Base-by-base conservation (phyloP, 23 red algal species). In the Gracilaria domingensis region DNA sequence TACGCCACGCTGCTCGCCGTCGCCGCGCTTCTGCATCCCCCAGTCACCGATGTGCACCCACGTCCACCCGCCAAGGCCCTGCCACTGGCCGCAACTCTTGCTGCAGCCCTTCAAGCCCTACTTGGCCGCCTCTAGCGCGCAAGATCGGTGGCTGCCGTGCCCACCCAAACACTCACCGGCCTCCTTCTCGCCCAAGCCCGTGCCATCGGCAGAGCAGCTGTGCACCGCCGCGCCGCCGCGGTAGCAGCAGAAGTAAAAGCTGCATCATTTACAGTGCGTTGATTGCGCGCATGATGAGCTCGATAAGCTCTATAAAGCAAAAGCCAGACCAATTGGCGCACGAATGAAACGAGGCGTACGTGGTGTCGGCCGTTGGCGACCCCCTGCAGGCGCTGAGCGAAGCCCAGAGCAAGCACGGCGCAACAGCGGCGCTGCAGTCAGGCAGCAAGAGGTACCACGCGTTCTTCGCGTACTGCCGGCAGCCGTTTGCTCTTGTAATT, bases 401-500 rank as follows among this genome's bases (percentile, higher is more conserved):
- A 3, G 24, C 69, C 18, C 32, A 45, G 16, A 17, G 50, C n/a
- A n/a, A n/a, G n/a, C n/a, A n/a, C n/a, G n/a, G n/a, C n/a, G n/a
- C n/a, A n/a, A n/a, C n/a, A n/a, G n/a, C n/a, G n/a, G n/a, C n/a
- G 80, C 12, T 29, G 56, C n/a, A 35, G 21, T 32, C 30, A 0
- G 9, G 48, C 24, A 45, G 32, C 89, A 76, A 45, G 32, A 25
- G 53, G 91, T 71, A 84, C 47, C 53, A 67, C 29, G 12, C 57
- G 5, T 95, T 95, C 79, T 95, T 76, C 78, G 89, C 93, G 23
- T 37, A 42, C 24, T 76, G 64, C 33, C 65, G 74, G 16, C 93
- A 95, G 66, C 76, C 84, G 75, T 95, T 95, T 49, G 45, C 55
- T n/a, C 85, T n/a, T 95, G 2, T 26, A 32, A 8, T 95, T 83